Evolutionary conservation across 2,329 filamentous ascomycete genomes (phyloP).

Genomic region (Madurella fahalii): DNA sequence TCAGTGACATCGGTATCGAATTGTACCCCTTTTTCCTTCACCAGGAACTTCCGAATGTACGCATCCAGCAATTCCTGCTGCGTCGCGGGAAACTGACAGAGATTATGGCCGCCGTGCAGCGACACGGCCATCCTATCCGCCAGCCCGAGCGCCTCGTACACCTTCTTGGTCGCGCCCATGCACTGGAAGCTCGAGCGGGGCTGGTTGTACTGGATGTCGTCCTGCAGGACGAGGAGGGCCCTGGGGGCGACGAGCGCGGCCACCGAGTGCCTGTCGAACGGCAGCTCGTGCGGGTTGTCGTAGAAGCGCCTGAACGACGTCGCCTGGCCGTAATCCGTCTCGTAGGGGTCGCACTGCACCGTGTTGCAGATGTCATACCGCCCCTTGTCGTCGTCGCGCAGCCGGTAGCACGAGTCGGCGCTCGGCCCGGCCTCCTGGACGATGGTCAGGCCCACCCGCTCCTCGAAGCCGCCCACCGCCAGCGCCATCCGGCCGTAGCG

Average conservation of each 20-base stretch:
- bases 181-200: slow-evolving; percentile 49
- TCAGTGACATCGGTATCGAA: neutral
- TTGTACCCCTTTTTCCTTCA: neutral
- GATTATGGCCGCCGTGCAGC: slow-evolving; percentile 46
- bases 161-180: slow-evolving; percentile 47
- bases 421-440: slow-evolving; percentile 58
- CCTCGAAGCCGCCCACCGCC: slow-evolving; percentile 52
- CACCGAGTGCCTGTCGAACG: slow-evolving; percentile 53
- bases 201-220: slow-evolving; percentile 53
- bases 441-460: slow-evolving; percentile 53
- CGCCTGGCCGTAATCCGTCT: slow-evolving; percentile 39
- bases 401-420: slow-evolving; percentile 55
- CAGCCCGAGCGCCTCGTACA: slow-evolving; percentile 48
- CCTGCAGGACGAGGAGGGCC: slow-evolving; percentile 50
- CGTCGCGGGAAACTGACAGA: slow-evolving; percentile 50
- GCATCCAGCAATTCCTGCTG: slow-evolving; percentile 36
- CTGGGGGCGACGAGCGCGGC: slow-evolving; percentile 51
- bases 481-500: slow-evolving; percentile 59
- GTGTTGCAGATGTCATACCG: neutral
- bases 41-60: slow-evolving; percentile 50
- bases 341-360: slow-evolving; percentile 42
- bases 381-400: slow-evolving; percentile 45
- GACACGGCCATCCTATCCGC: slow-evolving; percentile 51
- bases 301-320: slow-evolving; percentile 45
- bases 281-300: slow-evolving; percentile 40